phyloP scores from a whole-genome alignment of 2,329 filamentous ascomycete species.

The Sporothrix brasiliensis region DNA sequence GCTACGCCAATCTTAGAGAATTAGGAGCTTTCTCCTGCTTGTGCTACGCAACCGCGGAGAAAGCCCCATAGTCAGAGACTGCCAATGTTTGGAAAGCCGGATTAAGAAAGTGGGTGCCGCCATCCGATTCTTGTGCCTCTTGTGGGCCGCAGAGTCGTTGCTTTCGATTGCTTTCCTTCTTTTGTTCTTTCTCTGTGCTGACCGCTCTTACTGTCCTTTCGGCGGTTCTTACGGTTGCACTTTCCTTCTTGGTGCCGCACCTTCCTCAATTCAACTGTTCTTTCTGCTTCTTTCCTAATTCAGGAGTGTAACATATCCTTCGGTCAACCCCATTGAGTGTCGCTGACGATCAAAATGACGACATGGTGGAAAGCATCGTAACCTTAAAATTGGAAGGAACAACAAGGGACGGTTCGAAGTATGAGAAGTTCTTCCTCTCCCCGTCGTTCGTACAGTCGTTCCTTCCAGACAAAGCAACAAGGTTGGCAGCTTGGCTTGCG shows the following conservation, averaged over 20 bases:
- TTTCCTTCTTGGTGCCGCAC: constrained; percentile 10
- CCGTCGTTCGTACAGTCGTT: background rate
- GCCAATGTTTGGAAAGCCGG: background rate
- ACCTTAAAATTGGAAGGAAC: background rate
- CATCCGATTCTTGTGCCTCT: background rate
- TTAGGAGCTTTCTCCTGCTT: background rate
- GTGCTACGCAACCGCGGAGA: constrained; percentile 8
- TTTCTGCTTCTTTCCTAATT: background rate
- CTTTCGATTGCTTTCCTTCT: background rate
- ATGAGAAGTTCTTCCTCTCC: background rate
- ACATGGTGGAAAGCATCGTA: constrained; percentile 8
- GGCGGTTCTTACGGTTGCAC: background rate
- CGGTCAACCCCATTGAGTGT: constrained; percentile 19
- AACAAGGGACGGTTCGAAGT: background rate
- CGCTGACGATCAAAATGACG: constrained; percentile 19
- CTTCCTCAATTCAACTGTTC: background rate
- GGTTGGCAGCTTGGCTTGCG: background rate
- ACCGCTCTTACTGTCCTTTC: background rate
- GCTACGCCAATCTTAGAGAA: background rate
- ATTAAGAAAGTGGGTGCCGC: background rate
- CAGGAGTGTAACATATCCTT: background rate
- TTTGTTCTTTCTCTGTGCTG: background rate
- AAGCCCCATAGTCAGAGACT: background rate
- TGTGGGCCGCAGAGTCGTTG: background rate
- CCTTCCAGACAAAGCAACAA: background rate